Base-by-base conservation (phyloP, 2,329 filamentous ascomycete genomes). In the Colletotrichum trifolii region DNA sequence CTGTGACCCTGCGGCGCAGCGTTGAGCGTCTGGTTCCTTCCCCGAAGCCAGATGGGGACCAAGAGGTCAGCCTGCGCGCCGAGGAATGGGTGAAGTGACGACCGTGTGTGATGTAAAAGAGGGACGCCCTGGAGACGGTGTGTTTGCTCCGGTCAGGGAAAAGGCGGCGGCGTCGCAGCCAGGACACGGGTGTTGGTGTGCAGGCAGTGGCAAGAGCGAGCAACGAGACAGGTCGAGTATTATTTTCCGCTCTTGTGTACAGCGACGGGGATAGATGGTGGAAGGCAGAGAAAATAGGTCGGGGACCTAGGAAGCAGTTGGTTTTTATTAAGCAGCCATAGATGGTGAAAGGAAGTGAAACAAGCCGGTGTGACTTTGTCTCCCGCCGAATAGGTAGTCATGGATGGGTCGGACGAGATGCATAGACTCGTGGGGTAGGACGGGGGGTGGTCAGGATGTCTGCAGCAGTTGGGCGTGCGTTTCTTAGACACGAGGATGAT, bases 281-380 rank as follows among this genome's bases (percentile, higher is more conserved):
- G 54, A 48, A 57, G 40, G 48, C 53, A 46, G 35, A 50, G 53
- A 40, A 58, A 43, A 25, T 34, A 54, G 46, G 45, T 56, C 15
- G 48, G 54, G 42, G 43, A 39, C 34, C 36, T 13, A 64, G 46
- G 64, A 15, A 45, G 13, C 46, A 58, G 54, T 54, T 64, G 60
- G 42, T 64, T 66, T 63, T 66, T 59, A 57, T 64, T 46, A 54
- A 63, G 48, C 58, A 59, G 61, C 56, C 58, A 62, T 59, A 45
- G 65, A 56, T 40, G 57, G 58, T 56, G 58, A 52, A 67, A 60
- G 61, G 68, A 69, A 74, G 70, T 74, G 75, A 77, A 76, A 77
- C 76, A 78, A 71, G 71, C 60, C 71, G 66, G 76, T 77, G 75
- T 73, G 71, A 78, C 76, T 67, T 59, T 55, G 56, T 46, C 55